Evolutionary conservation across 2,329 filamentous ascomycete genomes (phyloP).

Genomic region (Didymella arachidicola): DNA sequence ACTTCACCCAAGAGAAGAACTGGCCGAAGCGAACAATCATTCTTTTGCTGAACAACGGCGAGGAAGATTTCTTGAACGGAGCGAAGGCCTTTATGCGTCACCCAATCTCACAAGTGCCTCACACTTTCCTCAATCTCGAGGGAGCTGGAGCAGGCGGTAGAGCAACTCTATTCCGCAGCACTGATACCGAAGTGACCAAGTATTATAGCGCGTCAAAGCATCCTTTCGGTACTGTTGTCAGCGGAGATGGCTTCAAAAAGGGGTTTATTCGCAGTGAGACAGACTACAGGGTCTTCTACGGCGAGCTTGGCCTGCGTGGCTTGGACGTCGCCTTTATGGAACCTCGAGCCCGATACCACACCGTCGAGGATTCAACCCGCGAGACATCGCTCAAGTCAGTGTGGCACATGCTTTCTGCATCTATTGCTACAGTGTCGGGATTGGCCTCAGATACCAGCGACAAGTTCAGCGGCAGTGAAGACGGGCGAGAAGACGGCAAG

Average conservation of each 20-base stretch:
- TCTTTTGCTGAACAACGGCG: conserved; percentile 90
- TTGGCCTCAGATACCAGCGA: conserved; percentile 73
- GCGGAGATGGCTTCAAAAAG: conserved; percentile 81
- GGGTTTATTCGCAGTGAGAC: conserved; percentile 85
- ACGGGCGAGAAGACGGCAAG: conserved; percentile 65
- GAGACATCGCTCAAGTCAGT: conserved; percentile 76
- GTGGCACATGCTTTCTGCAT: conserved; percentile 95
- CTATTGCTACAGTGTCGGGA: conserved; percentile 75
- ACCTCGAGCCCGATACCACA: conserved; percentile 88
- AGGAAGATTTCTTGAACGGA: conserved; percentile 91
- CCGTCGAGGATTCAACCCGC: conserved; percentile 81
- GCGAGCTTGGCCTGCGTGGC: conserved; percentile 80
- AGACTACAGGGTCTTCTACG: conserved; percentile 85
- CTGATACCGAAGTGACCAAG: conserved; percentile 83
- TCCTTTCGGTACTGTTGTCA: conserved; percentile 85
- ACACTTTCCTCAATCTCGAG: conserved; percentile 93
- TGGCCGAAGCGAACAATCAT: conserved; percentile 82
- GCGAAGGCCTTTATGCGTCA: conserved; percentile 85
- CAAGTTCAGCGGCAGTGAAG: conserved; percentile 70
- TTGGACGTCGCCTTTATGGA: conserved; percentile 92
- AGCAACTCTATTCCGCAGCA: conserved; percentile 85
- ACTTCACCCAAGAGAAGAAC: conserved; percentile 75
- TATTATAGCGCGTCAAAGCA: conserved; percentile 75
- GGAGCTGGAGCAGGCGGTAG: conserved; percentile 91
- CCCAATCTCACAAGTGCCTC: conserved; percentile 78